Base-by-base conservation (phyloP, 371 early-diverging fungal genomes). In the Rhizomucor pusillus region DNA sequence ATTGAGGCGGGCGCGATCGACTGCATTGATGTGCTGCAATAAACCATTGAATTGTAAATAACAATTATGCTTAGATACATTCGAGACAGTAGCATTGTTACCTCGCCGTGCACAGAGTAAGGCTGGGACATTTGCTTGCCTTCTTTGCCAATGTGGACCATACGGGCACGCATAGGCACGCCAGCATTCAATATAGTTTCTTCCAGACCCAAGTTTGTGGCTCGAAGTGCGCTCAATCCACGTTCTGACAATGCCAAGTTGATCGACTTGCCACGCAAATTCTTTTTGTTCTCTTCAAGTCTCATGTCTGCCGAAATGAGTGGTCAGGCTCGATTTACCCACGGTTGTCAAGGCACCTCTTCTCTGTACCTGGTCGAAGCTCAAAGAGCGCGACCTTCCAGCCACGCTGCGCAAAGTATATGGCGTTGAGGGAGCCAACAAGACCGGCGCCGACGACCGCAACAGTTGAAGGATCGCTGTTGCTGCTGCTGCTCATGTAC, bases 221-320 rank as follows among this genome's bases (percentile, higher is more conserved):
- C 82, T 57, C 83, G 67, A 57, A 98, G 72, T 13, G 94, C 95
- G 12, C 88, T 81, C 34, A 97, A 64, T 0, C 97, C 98, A 52
- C 98, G 87, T 53, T 79, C 81, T 0, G 95, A 94, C 2, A 98
- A 78, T 1, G 98, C 97, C 66, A 98, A 68, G 59, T 98, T 98
- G 69, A 98, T 97, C 7, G 94, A 93, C 41, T 91, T 82, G 36
- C 89, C 90, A 40, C 75, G 77, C 56, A 79, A 67, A 39, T 74
- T 72, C 39, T 62, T 68, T 62, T 74, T 71, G 59, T 85, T 69
- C 58, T 84, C 80, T 2, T 82, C 82, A 48, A 83, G 47, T 43
- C 90, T 73, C 76, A 87, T 81, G 45, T 90, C 90, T 90, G 20
- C 36, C 20, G 22, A 18, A 35, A 16, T 16, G 35, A 20, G 35